A percentile compares a stretch with the other conserved stretches of the same genome.
Evolutionary conservation across 2,329 filamentous ascomycete genomes (phyloP).

Genomic region (Parastagonospora avenae): DNA sequence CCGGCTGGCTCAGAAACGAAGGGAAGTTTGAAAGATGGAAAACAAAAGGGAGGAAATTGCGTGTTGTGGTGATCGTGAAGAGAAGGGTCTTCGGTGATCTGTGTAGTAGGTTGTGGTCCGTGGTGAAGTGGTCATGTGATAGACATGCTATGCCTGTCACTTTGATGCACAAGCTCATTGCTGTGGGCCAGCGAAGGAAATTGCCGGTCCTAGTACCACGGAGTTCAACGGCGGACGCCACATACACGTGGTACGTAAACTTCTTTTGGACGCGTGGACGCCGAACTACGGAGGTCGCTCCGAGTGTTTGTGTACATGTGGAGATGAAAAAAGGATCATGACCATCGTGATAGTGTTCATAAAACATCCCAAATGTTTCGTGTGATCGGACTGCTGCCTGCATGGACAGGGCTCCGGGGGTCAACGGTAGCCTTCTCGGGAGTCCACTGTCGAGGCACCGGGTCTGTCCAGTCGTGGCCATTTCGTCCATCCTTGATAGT

Average conservation of each 20-base stretch:
- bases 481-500: conserved; percentile 38
- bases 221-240: neutral
- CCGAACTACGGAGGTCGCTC: neutral
- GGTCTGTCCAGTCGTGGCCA: conserved; percentile 33
- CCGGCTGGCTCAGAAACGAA: conserved; percentile 3
- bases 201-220: neutral
- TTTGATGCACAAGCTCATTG: neutral
- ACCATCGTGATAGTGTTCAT: conserved; percentile 49
- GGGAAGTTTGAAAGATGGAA: conserved; percentile 7
- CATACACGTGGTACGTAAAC: neutral
- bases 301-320: neutral
- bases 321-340: neutral
- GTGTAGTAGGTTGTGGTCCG: neutral
- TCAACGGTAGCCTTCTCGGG: conserved; percentile 66
- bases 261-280: neutral
- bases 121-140: neutral
- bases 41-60: conserved; percentile 7
- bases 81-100: neutral
- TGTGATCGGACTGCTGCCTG: conserved; percentile 75
- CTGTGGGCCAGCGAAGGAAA: neutral
- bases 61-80: neutral
- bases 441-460: conserved; percentile 44
- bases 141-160: neutral
- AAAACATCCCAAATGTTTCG: conserved; percentile 79
- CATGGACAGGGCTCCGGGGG: conserved; percentile 75